Percentiles rank a stretch among this genome's conserved stretches.
phyloP scores from a whole-genome alignment of 2,329 filamentous ascomycete genomes.

The Fusarium haematococcum region DNA sequence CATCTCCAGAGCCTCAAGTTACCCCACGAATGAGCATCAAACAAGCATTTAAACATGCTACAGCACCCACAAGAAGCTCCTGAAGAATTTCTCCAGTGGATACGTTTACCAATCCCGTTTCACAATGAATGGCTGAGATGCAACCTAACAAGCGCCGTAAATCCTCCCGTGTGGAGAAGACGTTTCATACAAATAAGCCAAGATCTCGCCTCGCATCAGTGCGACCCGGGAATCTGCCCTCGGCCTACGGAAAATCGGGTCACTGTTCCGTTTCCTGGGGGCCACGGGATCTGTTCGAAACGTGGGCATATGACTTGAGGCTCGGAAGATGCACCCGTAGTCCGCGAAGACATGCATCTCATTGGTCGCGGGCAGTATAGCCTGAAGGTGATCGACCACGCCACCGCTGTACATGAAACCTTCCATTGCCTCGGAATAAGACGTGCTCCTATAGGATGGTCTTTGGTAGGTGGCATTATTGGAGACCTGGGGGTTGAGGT shows the following conservation, averaged over 20 bases:
- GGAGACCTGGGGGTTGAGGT: background rate
- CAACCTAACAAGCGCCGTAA: background rate
- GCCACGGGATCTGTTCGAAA: slow-evolving; percentile 1
- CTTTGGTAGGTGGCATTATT: background rate
- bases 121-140: background rate
- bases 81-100: background rate
- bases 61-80: background rate
- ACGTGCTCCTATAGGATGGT: background rate
- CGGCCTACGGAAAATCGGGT: background rate
- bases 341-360: background rate
- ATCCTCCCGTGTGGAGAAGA: background rate
- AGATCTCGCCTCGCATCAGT: background rate
- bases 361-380: background rate
- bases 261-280: background rate
- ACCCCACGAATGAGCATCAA: background rate
- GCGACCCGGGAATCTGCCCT: too few species aligned
- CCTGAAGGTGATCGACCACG: background rate
- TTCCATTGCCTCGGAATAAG: background rate
- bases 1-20: background rate
- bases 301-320: background rate
- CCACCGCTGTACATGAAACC: background rate
- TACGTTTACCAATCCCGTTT: background rate
- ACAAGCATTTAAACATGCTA: background rate
- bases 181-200: background rate
- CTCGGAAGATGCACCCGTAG: background rate